These are phyloP conservation scores for Phlebiopsis flavidoalba DNA, from an alignment of 768 basidiomycete genomes.

Conservation along the genomic window DNA sequence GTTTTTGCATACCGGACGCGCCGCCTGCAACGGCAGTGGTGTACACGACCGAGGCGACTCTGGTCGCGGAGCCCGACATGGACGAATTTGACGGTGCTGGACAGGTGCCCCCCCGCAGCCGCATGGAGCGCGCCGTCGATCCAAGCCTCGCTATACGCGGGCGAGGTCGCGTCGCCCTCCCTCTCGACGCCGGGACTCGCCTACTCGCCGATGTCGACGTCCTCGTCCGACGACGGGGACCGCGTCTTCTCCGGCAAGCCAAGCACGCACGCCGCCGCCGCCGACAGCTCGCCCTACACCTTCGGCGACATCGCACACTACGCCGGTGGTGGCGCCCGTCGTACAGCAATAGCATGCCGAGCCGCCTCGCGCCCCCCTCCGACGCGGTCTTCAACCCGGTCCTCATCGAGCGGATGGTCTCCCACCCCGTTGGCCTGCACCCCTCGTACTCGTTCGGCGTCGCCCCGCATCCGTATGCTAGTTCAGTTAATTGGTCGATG, in stretches of 20 bases:
- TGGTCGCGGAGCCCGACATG: conserved; percentile 6
- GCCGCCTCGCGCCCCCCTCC: background rate
- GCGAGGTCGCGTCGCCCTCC: conserved; percentile 15
- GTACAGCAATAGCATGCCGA: background rate
- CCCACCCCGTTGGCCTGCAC: background rate
- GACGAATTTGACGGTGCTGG: background rate
- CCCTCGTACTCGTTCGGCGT: background rate
- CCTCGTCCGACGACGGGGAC: conserved; percentile 24
- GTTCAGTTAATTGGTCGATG: conserved; percentile 9
- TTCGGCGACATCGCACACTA: background rate
- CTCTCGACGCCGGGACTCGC: conserved; percentile 20
- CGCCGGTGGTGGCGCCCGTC: background rate
- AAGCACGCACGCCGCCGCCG: background rate
- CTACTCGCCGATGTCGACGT: conserved; percentile 24
- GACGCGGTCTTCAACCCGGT: conserved; percentile 10
- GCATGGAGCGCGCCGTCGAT: background rate
- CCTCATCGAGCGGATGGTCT: conserved; percentile 1
- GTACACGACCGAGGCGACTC: background rate
- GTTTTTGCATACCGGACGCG: background rate
- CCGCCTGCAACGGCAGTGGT: background rate
- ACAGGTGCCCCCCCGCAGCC: background rate
- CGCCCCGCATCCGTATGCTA: background rate
- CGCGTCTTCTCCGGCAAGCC: conserved; percentile 6
- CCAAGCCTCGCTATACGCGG: background rate
- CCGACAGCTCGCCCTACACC: background rate